A percentile compares a stretch with the other conserved stretches of the same genome.
phyloP scores from a whole-genome alignment of 2,329 filamentous ascomycete species.

The Alternaria panax region DNA sequence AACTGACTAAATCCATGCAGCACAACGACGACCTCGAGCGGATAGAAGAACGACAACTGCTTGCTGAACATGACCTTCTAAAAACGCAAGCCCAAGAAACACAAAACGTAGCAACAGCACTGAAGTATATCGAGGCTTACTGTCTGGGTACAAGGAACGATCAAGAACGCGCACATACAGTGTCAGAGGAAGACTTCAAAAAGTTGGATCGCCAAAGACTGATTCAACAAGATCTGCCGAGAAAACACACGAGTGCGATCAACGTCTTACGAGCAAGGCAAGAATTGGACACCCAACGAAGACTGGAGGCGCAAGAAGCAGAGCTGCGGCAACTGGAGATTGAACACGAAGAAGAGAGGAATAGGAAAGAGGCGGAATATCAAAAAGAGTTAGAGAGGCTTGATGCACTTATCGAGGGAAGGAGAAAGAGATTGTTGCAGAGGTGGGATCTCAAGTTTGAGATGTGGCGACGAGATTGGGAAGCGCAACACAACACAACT shows the following conservation, averaged over 20 bases:
- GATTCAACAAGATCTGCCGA: conserved; percentile 50
- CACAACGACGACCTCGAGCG: conserved; percentile 51
- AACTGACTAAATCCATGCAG: conserved; percentile 35
- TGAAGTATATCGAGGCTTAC: conserved; percentile 59
- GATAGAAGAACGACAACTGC: conserved; percentile 56
- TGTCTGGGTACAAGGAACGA: conserved; percentile 49
- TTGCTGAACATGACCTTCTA: conserved; percentile 53
- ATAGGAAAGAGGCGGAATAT: conserved; percentile 42
- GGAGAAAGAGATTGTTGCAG: conserved; percentile 42
- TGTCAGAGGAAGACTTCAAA: conserved; percentile 55
- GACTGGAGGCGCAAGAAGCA: conserved; percentile 50
- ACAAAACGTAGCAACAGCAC: conserved; percentile 54
- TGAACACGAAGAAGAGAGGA: conserved; percentile 44
- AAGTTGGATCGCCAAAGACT: conserved; percentile 54
- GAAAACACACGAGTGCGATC: conserved; percentile 55
- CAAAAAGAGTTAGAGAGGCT: conserved; percentile 46
- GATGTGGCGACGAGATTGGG: conserved; percentile 49
- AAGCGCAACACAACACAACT: conserved; percentile 33
- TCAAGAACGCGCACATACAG: conserved; percentile 36
- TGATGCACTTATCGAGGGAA: conserved; percentile 42
- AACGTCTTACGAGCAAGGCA: conserved; percentile 58
- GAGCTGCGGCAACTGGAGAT: conserved; percentile 48
- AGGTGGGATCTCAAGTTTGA: conserved; percentile 53
- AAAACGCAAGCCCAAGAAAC: conserved; percentile 52
- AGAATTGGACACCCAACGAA: conserved; percentile 48